A percentile compares a stretch with the other conserved stretches of the same genome.
Evolutionary conservation across 176 grass and related monocot genomes (phyloP).

Genomic region (Paspalum notatum): DNA sequence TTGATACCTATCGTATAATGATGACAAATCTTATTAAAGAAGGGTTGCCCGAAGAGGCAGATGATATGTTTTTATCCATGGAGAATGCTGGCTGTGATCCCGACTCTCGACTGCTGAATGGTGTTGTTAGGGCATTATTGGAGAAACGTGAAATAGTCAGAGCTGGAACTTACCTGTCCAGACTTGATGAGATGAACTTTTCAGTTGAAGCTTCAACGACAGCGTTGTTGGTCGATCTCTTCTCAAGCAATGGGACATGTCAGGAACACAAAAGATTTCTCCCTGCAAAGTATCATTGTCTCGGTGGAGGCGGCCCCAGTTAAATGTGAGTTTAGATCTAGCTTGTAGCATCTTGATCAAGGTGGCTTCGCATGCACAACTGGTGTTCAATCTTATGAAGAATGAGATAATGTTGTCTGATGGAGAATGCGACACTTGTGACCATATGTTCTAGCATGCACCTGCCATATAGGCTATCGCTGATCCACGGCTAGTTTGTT

Average conservation of each 20-base stretch:
- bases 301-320: too few relatives aligned
- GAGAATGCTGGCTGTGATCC: neutral
- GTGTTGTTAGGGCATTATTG: neutral
- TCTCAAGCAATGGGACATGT: neutral
- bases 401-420: too few relatives aligned
- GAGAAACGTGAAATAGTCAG: neutral
- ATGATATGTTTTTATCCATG: neutral
- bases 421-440: too few relatives aligned
- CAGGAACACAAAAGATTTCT: neutral
- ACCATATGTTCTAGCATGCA: too few relatives aligned
- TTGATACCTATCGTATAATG: neutral
- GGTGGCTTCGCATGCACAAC: too few relatives aligned
- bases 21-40: conserved; percentile 4
- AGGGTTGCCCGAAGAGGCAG: conserved; percentile 15
- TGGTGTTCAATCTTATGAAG: too few relatives aligned
- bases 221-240: neutral
- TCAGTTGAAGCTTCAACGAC: neutral
- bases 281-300: neutral
- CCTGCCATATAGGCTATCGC: too few relatives aligned
- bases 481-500: too few relatives aligned
- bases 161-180: neutral
- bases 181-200: neutral
- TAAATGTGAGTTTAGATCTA: too few relatives aligned
- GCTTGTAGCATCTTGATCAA: too few relatives aligned
- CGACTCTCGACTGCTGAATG: neutral